Evolutionary conservation across 139 green algal species (phyloP).

Genomic region (Coelastrella sp.): DNA sequence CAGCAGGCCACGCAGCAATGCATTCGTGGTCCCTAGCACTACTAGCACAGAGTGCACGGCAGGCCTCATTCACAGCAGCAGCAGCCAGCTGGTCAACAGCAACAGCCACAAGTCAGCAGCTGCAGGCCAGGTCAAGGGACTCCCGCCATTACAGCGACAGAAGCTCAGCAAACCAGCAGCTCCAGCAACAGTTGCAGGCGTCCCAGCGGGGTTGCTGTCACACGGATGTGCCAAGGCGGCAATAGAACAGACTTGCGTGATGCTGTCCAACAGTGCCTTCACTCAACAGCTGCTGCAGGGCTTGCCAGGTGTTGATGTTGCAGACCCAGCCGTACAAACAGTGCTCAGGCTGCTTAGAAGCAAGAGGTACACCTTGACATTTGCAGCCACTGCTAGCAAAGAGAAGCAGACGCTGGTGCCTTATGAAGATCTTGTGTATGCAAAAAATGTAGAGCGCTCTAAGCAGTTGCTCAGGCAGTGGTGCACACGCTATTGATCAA

Average conservation of each 20-base stretch:
- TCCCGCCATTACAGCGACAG: no score
- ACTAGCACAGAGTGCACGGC: neutral
- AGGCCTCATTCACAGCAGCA: neutral
- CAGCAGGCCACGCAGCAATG: conserved; percentile 30
- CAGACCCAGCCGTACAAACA: neutral
- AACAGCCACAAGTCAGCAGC: neutral
- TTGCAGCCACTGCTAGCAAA: neutral
- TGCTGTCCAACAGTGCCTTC: neutral
- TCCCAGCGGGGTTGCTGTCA: neutral
- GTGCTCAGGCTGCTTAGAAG: neutral
- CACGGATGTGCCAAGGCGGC: neutral
- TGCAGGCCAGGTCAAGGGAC: no score
- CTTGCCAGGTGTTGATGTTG: neutral
- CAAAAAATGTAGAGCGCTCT: neutral
- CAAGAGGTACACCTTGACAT: neutral
- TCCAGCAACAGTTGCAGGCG: no score
- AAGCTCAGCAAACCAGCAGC: no score
- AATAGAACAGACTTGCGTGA: neutral
- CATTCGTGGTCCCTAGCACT: neutral
- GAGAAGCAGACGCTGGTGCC: neutral
- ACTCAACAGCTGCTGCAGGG: neutral
- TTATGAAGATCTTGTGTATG: neutral
- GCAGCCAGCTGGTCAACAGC: neutral
- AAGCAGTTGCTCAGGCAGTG: neutral
- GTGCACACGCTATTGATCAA: neutral